Percentiles rank a stretch among this genome's conserved stretches.
These are phyloP conservation scores for Herpetospermum pedunculosum DNA, from an alignment of 306 rosid genomes.

Conservation along the genomic window DNA sequence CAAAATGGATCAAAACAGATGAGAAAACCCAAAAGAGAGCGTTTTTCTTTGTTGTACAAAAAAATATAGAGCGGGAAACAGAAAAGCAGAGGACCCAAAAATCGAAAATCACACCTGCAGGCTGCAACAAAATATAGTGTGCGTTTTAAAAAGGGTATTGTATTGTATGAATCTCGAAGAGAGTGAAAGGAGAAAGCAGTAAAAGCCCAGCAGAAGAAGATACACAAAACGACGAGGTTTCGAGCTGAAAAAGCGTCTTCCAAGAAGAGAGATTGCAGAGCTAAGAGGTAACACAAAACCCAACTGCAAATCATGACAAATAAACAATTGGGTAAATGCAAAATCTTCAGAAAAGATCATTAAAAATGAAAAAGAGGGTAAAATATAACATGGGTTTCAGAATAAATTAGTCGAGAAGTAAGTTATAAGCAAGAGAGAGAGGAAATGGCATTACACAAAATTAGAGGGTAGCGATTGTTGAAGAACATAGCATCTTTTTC, in stretches of 20 bases:
- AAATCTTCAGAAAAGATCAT: not conserved
- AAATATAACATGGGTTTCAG: not conserved
- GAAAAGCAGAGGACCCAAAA: conserved; percentile 23
- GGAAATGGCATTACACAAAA: not conserved
- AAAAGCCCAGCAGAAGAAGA: conserved; percentile 30
- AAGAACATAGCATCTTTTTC: not conserved
- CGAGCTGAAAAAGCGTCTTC: conserved; percentile 32
- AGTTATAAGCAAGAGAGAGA: not conserved
- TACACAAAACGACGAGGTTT: conserved; percentile 54
- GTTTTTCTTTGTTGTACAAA: conserved; percentile 25
- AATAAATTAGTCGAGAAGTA: not conserved
- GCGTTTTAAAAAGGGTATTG: not conserved
- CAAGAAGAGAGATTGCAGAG: conserved; percentile 31
- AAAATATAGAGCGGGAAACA: conserved; percentile 61
- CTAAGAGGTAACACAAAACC: conserved; percentile 4
- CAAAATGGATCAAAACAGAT: not conserved
- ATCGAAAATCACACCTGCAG: conserved; percentile 25
- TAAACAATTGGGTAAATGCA: conserved; percentile 6
- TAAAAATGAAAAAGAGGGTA: not conserved
- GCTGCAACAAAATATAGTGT: conserved; percentile 13
- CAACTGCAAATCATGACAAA: conserved; percentile 11
- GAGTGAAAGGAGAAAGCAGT: conserved; percentile 38
- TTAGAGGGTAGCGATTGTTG: not conserved
- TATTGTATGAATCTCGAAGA: conserved; percentile 32
- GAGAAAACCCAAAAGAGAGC: conserved; percentile 9